Conservation (phyloP, 345 rosid species). For the Eucalyptus urophylla region DNA sequence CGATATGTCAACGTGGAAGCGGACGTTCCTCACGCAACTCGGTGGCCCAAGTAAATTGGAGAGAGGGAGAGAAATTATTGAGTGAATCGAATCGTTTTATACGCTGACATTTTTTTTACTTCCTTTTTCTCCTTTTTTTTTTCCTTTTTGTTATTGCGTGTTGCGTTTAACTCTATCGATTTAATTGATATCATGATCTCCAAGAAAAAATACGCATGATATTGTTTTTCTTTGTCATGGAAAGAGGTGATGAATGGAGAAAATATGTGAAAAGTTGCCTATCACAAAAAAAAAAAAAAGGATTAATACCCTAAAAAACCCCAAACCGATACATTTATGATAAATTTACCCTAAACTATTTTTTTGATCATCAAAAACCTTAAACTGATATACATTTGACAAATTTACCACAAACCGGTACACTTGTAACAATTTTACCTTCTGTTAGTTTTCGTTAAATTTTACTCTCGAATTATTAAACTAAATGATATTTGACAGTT, state of each 20-base stretch:
- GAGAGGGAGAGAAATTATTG: background rate
- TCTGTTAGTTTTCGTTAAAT: too few relatives aligned
- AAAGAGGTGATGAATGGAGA: background rate
- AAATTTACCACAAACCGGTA: too few relatives aligned
- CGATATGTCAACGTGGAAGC: slow-evolving; percentile 73
- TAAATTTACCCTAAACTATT: too few relatives aligned
- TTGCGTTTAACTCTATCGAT: background rate
- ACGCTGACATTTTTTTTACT: background rate
- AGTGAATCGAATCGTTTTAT: background rate
- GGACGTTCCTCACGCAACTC: slow-evolving; percentile 56
- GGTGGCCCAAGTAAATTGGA: slow-evolving; percentile 34
- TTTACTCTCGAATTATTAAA: too few relatives aligned
- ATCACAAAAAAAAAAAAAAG: too few relatives aligned
- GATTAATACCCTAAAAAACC: too few relatives aligned
- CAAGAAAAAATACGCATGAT: background rate
- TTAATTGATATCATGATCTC: background rate
- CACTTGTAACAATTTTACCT: too few relatives aligned
- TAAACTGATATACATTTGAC: too few relatives aligned
- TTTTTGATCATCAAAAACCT: too few relatives aligned
- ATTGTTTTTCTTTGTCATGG: background rate
- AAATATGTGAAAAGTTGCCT: background rate
- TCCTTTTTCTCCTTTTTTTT: background rate
- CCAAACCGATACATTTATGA: too few relatives aligned
- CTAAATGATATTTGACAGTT: too few relatives aligned
- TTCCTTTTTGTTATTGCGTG: background rate